phyloP scores from a whole-genome alignment of 106 monocot genomes.

The Cymbidium sinense region DNA sequence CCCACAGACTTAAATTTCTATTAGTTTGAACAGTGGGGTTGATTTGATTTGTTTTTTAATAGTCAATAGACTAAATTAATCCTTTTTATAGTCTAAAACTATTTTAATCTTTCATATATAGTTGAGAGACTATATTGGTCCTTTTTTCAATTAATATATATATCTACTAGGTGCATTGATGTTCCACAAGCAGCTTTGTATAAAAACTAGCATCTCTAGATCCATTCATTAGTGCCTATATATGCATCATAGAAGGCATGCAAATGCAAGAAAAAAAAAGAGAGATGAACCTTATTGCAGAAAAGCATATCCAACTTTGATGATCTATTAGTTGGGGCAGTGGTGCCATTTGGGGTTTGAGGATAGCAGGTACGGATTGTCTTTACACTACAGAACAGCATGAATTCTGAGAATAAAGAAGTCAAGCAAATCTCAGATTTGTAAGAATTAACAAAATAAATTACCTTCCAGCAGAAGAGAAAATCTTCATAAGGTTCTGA shows the following conservation, averaged over 20 bases:
- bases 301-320: slow-evolving; percentile 87
- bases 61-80: too few species aligned
- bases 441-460: neutral
- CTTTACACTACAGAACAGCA: slow-evolving; percentile 64
- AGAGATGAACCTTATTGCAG: slow-evolving; percentile 59
- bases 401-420: neutral
- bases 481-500: slow-evolving; percentile 87
- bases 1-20: too few species aligned
- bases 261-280: neutral
- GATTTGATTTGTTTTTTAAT: too few species aligned
- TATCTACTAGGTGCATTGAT: too few species aligned
- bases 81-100: too few species aligned
- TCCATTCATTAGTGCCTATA: neutral
- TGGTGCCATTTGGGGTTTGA: slow-evolving; percentile 62
- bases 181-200: too few species aligned
- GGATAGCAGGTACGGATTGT: slow-evolving; percentile 99
- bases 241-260: neutral
- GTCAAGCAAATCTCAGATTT: neutral
- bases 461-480: slow-evolving; percentile 88
- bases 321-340: slow-evolving; percentile 58
- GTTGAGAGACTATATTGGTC: too few species aligned
- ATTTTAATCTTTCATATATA: too few species aligned
- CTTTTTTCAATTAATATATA: too few species aligned
- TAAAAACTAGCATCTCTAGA: neutral
- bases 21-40: too few species aligned